These are phyloP conservation scores for Sarocladium oryzae DNA, from an alignment of 2,329 filamentous ascomycete genomes.

Conservation along the genomic window DNA sequence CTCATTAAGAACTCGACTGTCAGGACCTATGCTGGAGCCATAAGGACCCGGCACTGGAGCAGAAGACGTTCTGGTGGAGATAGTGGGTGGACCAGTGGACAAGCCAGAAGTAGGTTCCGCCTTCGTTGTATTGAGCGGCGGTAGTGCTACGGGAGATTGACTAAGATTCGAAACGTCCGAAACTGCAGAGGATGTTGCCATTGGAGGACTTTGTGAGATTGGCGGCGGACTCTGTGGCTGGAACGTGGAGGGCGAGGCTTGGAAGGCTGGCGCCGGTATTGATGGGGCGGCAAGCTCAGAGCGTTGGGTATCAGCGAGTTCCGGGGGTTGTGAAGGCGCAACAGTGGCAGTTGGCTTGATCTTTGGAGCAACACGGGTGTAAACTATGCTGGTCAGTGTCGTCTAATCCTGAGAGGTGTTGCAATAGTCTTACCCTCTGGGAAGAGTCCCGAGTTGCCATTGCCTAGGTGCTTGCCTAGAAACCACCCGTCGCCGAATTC, in stretches of 20 bases:
- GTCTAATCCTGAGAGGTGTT: background rate
- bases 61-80: slow-evolving; percentile 2
- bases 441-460: slow-evolving; percentile 70
- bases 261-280: background rate
- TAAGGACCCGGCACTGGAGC: background rate
- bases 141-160: slow-evolving; percentile 2
- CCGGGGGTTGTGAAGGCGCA: slow-evolving; percentile 17
- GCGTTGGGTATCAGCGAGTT: slow-evolving; percentile 14
- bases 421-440: slow-evolving; percentile 63
- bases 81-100: background rate
- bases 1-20: slow-evolving; percentile 79
- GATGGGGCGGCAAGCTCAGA: background rate
- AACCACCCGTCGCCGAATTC: slow-evolving; percentile 89
- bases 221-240: slow-evolving; percentile 12
- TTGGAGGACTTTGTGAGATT: slow-evolving; percentile 25
- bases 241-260: background rate
- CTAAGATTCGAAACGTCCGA: slow-evolving; percentile 20
- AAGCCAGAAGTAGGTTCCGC: slow-evolving; percentile 18
- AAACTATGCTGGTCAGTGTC: slow-evolving; percentile 37
- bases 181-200: slow-evolving; percentile 27
- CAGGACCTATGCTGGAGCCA: slow-evolving; percentile 29
- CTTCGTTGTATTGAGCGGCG: slow-evolving; percentile 39
- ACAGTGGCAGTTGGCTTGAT: slow-evolving; percentile 18
- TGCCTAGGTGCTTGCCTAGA: slow-evolving; percentile 66
- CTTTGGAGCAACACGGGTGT: slow-evolving; percentile 53